A percentile compares a stretch with the other conserved stretches of the same genome.
Evolutionary conservation across 2,329 filamentous ascomycete species (phyloP).

Genomic region (Aspergillus novoparasiticus): DNA sequence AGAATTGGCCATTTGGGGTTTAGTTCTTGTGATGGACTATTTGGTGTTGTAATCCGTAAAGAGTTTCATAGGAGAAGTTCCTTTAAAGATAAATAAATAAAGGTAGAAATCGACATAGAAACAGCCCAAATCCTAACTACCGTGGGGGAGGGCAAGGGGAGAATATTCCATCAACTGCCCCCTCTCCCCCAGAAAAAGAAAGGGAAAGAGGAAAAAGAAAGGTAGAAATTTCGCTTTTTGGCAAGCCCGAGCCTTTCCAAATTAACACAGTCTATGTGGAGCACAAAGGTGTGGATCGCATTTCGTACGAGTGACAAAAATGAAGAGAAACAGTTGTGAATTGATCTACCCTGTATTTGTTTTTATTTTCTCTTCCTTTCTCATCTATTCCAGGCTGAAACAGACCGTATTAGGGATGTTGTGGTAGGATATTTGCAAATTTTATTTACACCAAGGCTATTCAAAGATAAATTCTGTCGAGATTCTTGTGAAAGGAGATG

Average conservation of each 20-base stretch:
- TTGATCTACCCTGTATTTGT: background rate
- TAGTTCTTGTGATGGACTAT: slow-evolving; percentile 6
- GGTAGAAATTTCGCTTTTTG: slow-evolving; percentile 19
- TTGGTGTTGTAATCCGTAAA: background rate
- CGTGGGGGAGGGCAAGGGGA: background rate
- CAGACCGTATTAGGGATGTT: background rate
- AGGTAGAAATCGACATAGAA: background rate
- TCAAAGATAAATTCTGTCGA: background rate
- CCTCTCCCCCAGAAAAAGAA: background rate
- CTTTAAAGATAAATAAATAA: background rate
- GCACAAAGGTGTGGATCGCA: slow-evolving; percentile 26
- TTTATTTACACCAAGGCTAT: background rate
- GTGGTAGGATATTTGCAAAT: background rate
- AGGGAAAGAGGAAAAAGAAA: slow-evolving; percentile 12
- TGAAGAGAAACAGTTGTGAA: background rate
- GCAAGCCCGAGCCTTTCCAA: slow-evolving; percentile 24
- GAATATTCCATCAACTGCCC: background rate
- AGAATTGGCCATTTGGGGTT: slow-evolving; percentile 38
- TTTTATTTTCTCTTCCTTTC: background rate
- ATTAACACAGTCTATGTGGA: slow-evolving; percentile 28
- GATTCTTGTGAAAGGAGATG: background rate
- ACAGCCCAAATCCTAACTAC: background rate
- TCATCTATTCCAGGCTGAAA: background rate
- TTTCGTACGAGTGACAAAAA: slow-evolving; percentile 18
- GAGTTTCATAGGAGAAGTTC: background rate